Percentiles rank a stretch among this genome's conserved stretches.
phyloP scores from a whole-genome alignment of 306 rosid genomes.

The Fagus sylvatica region DNA sequence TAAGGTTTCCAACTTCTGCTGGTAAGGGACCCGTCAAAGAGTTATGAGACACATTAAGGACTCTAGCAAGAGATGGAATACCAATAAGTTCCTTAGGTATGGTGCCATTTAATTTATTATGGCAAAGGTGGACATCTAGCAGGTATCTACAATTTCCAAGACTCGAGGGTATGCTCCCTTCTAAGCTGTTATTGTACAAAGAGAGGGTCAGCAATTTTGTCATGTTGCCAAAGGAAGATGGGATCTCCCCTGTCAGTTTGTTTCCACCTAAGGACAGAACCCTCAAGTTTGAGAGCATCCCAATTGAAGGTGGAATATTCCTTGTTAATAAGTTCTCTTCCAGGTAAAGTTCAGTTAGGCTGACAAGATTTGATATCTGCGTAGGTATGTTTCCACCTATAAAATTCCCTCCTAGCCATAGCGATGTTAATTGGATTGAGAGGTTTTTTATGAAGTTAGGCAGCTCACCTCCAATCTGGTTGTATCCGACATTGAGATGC shows the following conservation, averaged over 20 bases:
- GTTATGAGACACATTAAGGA: not conserved
- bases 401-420: not conserved
- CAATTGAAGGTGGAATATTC: not conserved
- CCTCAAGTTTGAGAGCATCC: not conserved
- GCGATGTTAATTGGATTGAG: not conserved
- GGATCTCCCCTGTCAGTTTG: not conserved
- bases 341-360: not conserved
- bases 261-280: not conserved
- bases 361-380: not conserved
- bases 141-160: not conserved
- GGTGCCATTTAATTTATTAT: conserved; percentile 1
- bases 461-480: not conserved
- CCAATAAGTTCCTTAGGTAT: not conserved
- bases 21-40: not conserved
- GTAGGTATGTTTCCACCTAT: not conserved
- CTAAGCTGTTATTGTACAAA: not conserved
- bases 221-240: not conserved
- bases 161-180: not conserved
- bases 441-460: not conserved
- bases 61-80: not conserved
- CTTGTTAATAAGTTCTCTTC: not conserved
- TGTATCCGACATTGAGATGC: not conserved
- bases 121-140: not conserved
- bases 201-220: not conserved
- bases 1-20: not conserved